These are phyloP conservation scores for Trichomonascaceae sp. DNA, from an alignment of 1,139 yeast genomes.

Conservation along the genomic window DNA sequence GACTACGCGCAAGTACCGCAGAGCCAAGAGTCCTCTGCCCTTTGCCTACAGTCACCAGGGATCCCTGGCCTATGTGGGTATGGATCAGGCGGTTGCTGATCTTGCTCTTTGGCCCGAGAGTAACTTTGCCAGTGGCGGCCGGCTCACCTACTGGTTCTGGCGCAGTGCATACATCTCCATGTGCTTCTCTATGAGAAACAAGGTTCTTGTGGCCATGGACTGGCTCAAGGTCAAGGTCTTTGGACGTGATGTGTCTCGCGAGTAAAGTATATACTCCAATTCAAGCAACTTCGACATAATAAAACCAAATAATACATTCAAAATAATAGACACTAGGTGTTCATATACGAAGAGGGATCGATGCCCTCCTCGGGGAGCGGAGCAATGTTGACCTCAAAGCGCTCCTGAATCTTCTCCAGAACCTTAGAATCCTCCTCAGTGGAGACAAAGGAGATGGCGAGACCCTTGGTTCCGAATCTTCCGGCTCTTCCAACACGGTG, in stretches of 20 bases:
- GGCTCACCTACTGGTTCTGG: slow-evolving; percentile 85
- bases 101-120: slow-evolving; percentile 70
- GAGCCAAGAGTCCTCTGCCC: slow-evolving; percentile 63
- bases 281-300: not conserved
- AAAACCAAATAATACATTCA: not conserved
- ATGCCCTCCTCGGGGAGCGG: slow-evolving; percentile 98
- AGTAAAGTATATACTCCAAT: slow-evolving; percentile 14
- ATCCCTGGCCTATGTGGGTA: slow-evolving; percentile 59
- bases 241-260: slow-evolving; percentile 62
- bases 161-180: slow-evolving; percentile 84
- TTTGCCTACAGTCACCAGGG: slow-evolving; percentile 54
- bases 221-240: slow-evolving; percentile 79
- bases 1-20: slow-evolving; percentile 30
- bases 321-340: slow-evolving; percentile 39
- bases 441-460: slow-evolving; percentile 84
- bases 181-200: slow-evolving; percentile 84
- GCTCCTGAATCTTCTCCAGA: slow-evolving; percentile 84
- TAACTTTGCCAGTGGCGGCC: slow-evolving; percentile 76
- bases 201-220: slow-evolving; percentile 70
- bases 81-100: slow-evolving; percentile 90
- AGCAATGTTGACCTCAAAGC: slow-evolving; percentile 90
- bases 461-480: slow-evolving; percentile 98
- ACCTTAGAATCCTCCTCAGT: slow-evolving; percentile 81
- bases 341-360: slow-evolving; percentile 96
- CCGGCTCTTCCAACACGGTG: slow-evolving; percentile 99